These are phyloP conservation scores for Eragrostis curvula DNA, from an alignment of 176 grass and related monocot species.

Conservation along the genomic window DNA sequence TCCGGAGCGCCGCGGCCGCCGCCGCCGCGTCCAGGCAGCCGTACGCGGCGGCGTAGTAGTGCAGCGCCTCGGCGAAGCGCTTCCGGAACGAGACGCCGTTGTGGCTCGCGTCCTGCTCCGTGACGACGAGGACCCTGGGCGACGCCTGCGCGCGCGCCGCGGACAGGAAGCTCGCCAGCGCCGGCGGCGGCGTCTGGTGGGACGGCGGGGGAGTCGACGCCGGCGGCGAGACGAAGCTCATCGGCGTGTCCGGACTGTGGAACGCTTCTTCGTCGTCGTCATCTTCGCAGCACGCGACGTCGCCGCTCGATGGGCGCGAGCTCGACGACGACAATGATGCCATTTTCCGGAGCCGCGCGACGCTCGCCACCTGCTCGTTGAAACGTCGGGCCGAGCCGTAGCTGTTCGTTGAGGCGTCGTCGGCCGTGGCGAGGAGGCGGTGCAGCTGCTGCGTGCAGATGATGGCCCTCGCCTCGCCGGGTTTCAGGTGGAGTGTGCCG, in stretches of 20 bases:
- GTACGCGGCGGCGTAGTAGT: slow-evolving; percentile 18
- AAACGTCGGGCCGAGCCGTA: background rate
- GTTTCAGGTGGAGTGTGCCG: background rate
- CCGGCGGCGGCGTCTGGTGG: background rate
- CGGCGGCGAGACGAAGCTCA: slow-evolving; percentile 16
- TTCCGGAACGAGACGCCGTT: slow-evolving; percentile 29
- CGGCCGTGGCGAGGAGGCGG: background rate
- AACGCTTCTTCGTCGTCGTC: background rate
- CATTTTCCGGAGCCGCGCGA: slow-evolving; percentile 15
- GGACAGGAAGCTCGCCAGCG: slow-evolving; percentile 15
- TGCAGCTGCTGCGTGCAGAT: slow-evolving; percentile 21
- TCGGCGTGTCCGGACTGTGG: background rate
- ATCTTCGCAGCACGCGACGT: background rate
- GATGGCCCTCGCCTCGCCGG: slow-evolving; percentile 32
- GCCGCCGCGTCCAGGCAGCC: slow-evolving; percentile 7
- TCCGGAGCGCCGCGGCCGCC: background rate
- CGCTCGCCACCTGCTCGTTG: background rate
- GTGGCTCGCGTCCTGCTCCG: slow-evolving; percentile 55
- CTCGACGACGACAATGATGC: background rate
- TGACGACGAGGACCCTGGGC: slow-evolving; percentile 35
- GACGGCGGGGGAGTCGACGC: background rate
- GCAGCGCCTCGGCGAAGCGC: slow-evolving; percentile 30
- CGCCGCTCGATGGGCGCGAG: no score
- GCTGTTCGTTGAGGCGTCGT: background rate
- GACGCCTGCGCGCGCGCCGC: background rate